These are phyloP conservation scores for Spatholobus suberectus DNA, from an alignment of 306 rosid genomes.

Conservation along the genomic window DNA sequence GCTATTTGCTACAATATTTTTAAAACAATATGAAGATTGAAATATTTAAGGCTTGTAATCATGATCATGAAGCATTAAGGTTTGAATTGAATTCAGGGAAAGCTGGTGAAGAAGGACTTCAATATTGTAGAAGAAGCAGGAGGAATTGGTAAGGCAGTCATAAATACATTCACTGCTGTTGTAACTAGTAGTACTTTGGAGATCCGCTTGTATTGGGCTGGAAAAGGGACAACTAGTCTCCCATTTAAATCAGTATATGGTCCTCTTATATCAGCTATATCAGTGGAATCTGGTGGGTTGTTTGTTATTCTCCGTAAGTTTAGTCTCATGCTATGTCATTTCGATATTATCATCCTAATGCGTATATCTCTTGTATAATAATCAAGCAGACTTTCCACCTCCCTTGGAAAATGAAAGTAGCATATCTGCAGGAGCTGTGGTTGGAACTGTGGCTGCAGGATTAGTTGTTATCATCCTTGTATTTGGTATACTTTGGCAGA, in stretches of 20 bases:
- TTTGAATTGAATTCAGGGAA: conserved; percentile 50
- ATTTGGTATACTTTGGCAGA: conserved; percentile 49
- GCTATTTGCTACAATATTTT: not conserved
- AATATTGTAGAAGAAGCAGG: conserved; percentile 62
- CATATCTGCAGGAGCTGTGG: conserved; percentile 47
- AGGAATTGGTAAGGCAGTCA: conserved; percentile 41
- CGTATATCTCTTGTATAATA: not conserved
- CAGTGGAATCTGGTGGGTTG: conserved; percentile 52
- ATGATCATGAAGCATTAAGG: not conserved
- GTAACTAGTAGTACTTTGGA: conserved; percentile 54
- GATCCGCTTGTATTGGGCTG: conserved; percentile 70
- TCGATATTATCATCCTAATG: conserved; percentile 7
- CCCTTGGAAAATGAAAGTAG: conserved; percentile 39
- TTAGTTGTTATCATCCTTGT: conserved; percentile 34
- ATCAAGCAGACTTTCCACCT: conserved; percentile 38
- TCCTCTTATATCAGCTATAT: conserved; percentile 81
- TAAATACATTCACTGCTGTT: not conserved
- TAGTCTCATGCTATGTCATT: not conserved
- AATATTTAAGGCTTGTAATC: not conserved
- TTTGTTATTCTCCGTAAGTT: conserved; percentile 19
- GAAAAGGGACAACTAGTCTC: conserved; percentile 64
- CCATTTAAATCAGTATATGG: conserved; percentile 61
- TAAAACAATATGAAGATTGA: not conserved
- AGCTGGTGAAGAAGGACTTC: conserved; percentile 47
- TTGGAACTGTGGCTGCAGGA: conserved; percentile 54